Evolutionary conservation across 192 early-diverging fungal genomes (phyloP).

Genomic region (Backusella luteola): DNA sequence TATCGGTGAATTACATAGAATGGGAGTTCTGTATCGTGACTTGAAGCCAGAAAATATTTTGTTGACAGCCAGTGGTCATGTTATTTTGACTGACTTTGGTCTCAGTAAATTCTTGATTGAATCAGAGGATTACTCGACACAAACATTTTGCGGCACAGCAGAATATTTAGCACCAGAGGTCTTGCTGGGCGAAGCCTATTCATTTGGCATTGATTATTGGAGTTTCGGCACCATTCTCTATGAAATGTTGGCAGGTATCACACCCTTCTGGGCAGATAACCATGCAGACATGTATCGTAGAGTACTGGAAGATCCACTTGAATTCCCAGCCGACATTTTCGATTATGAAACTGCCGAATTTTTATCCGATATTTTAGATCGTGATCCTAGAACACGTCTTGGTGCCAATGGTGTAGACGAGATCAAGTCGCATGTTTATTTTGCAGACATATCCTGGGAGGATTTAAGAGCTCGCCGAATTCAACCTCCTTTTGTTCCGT

Average conservation of each 20-base stretch:
- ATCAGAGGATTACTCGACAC: constrained; percentile 31
- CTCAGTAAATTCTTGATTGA: constrained; percentile 67
- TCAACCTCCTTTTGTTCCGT: constrained; percentile 65
- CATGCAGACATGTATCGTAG: constrained; percentile 55
- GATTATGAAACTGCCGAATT: constrained; percentile 41
- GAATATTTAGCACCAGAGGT: constrained; percentile 83
- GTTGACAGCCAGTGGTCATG: constrained; percentile 71
- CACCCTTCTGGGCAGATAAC: constrained; percentile 57
- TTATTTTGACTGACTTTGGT: constrained; percentile 91
- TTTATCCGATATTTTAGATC: constrained; percentile 45
- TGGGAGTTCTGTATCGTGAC: constrained; percentile 89
- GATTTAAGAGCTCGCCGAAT: constrained; percentile 57
- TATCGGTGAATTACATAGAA: constrained; percentile 80
- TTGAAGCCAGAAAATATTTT: constrained; percentile 77
- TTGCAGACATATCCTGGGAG: constrained; percentile 71
- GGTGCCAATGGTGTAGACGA: constrained; percentile 61
- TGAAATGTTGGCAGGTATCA: constrained; percentile 83
- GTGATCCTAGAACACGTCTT: constrained; percentile 60
- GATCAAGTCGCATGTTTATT: constrained; percentile 76
- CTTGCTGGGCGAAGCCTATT: constrained; percentile 55
- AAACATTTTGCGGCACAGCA: constrained; percentile 74
- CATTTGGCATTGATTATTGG: constrained; percentile 87
- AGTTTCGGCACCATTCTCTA: constrained; percentile 84
- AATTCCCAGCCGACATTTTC: constrained; percentile 44
- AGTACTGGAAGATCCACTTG: constrained; percentile 50